Evolutionary conservation across 2,329 filamentous ascomycete species (phyloP).

Genomic region (Neopestalotiopsis sp.): DNA sequence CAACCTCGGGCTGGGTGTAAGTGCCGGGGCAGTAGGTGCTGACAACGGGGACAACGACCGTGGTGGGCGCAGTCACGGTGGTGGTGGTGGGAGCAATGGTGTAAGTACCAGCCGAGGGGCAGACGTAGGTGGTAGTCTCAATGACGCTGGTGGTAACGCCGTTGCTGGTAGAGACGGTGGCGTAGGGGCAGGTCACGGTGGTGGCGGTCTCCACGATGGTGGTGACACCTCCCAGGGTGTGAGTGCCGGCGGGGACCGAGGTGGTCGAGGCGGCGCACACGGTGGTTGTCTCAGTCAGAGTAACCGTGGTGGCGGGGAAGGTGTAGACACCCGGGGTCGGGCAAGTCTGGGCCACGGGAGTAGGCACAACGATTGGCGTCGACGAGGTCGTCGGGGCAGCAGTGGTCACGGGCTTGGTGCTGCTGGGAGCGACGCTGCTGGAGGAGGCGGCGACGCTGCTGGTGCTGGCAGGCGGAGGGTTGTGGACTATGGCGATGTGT

Average conservation of each 20-base stretch:
- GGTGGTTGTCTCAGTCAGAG: slow-evolving; percentile 69
- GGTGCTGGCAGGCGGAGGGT: slow-evolving; percentile 38
- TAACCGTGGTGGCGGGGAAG: slow-evolving; percentile 74
- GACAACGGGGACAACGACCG: slow-evolving; percentile 69
- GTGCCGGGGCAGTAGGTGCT: slow-evolving; percentile 71
- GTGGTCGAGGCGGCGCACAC: slow-evolving; percentile 70
- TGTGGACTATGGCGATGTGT: slow-evolving; percentile 44
- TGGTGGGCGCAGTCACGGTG: slow-evolving; percentile 57
- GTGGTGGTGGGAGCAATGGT: slow-evolving; percentile 74
- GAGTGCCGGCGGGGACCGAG: slow-evolving; percentile 64
- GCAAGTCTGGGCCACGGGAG: slow-evolving; percentile 59
- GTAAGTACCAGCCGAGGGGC: slow-evolving; percentile 77
- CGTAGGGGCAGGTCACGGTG: slow-evolving; percentile 73
- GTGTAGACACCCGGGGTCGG: slow-evolving; percentile 76
- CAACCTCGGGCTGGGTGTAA: slow-evolving; percentile 72
- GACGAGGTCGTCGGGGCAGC: slow-evolving; percentile 35
- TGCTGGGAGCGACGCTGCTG: slow-evolving; percentile 21
- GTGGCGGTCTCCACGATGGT: slow-evolving; percentile 71
- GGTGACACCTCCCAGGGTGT: slow-evolving; percentile 76
- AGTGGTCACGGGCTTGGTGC: slow-evolving; percentile 30
- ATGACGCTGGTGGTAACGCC: slow-evolving; percentile 71
- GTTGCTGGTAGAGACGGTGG: slow-evolving; percentile 64
- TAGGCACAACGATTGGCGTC: slow-evolving; percentile 55
- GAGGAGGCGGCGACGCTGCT: slow-evolving; percentile 18
- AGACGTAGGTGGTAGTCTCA: slow-evolving; percentile 73